Evolutionary conservation across 768 basidiomycete genomes (phyloP).

Genomic region (Leucogyrophana mollusca): DNA sequence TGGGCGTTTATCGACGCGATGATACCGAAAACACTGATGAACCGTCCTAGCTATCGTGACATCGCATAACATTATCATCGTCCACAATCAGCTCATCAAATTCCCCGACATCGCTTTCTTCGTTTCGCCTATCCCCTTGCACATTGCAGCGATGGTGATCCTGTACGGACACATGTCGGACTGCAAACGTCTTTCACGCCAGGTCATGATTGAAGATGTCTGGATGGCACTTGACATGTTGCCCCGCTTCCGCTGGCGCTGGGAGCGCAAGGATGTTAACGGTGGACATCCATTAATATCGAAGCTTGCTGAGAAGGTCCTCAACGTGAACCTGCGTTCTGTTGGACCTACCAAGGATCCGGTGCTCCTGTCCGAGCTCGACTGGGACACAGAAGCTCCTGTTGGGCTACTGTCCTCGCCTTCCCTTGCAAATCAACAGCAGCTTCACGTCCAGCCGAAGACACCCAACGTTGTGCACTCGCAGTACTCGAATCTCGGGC

Average conservation of each 20-base stretch:
- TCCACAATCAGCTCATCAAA: constrained; percentile 79
- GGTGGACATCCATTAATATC: constrained; percentile 84
- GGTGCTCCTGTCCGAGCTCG: constrained; percentile 40
- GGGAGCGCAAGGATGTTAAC: constrained; percentile 81
- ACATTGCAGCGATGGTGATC: constrained; percentile 91
- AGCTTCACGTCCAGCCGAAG: constrained; percentile 25
- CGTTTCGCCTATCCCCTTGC: constrained; percentile 83
- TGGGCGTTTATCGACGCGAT: constrained; percentile 2
- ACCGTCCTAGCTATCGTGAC: constrained; percentile 66
- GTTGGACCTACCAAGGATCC: constrained; percentile 41
- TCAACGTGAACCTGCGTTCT: constrained; percentile 68
- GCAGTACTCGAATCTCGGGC: constrained; percentile 26
- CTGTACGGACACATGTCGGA: constrained; percentile 84
- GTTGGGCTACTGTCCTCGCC: constrained; percentile 23
- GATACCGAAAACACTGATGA: constrained; percentile 4
- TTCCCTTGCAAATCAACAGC: constrained; percentile 23
- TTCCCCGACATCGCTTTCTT: constrained; percentile 89
- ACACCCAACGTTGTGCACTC: constrained; percentile 37
- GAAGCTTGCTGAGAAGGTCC: constrained; percentile 77
- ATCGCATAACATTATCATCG: constrained; percentile 83
- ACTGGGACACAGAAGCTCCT: constrained; percentile 43
- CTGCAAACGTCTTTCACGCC: constrained; percentile 61
- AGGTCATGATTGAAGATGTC: constrained; percentile 76
- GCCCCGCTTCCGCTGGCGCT: constrained; percentile 87
- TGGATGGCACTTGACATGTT: constrained; percentile 88